A percentile compares a stretch with the other conserved stretches of the same genome.
phyloP scores from a whole-genome alignment of 1,284 basidiomycete species.

The Malassezia dermatis region DNA sequence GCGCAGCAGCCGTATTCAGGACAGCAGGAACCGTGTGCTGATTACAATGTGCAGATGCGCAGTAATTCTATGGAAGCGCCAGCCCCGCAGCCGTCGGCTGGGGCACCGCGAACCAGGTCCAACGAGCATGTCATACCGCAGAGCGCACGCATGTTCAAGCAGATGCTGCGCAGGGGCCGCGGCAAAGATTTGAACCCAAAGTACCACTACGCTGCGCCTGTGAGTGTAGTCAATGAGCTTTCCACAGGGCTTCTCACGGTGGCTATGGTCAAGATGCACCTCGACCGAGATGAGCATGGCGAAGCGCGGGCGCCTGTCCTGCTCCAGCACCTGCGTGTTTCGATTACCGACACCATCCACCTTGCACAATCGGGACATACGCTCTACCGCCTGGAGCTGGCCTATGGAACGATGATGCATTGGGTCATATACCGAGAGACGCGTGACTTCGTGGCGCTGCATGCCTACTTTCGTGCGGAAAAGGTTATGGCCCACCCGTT shows the following conservation, averaged over 20 bases:
- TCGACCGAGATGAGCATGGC: conserved; percentile 81
- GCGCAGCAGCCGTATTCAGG: background rate
- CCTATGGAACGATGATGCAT: conserved; percentile 75
- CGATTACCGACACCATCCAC: conserved; percentile 74
- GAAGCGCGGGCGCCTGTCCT: conserved; percentile 74
- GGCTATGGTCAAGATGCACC: conserved; percentile 62
- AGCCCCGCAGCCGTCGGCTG: too few relatives aligned
- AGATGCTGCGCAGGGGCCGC: background rate
- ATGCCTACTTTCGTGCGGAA: conserved; percentile 79
- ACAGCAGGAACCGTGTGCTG: background rate
- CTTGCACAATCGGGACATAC: conserved; percentile 63
- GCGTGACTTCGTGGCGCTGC: conserved; percentile 80
- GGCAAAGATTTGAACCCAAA: background rate
- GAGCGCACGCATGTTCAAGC: background rate
- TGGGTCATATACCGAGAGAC: conserved; percentile 95
- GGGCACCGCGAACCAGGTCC: background rate
- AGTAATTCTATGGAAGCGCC: background rate
- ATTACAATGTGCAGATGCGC: background rate
- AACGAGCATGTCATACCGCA: background rate
- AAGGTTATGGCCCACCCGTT: conserved; percentile 29
- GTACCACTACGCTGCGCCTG: background rate
- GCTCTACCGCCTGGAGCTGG: conserved; percentile 85
- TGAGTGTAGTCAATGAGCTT: conserved; percentile 7
- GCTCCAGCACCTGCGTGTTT: conserved; percentile 72
- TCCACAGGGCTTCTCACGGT: conserved; percentile 20